Evolutionary conservation across 2,329 filamentous ascomycete species (phyloP), one percentile per base, ranked within the genome.

Genomic region (Colletotrichum magnum): DNA sequence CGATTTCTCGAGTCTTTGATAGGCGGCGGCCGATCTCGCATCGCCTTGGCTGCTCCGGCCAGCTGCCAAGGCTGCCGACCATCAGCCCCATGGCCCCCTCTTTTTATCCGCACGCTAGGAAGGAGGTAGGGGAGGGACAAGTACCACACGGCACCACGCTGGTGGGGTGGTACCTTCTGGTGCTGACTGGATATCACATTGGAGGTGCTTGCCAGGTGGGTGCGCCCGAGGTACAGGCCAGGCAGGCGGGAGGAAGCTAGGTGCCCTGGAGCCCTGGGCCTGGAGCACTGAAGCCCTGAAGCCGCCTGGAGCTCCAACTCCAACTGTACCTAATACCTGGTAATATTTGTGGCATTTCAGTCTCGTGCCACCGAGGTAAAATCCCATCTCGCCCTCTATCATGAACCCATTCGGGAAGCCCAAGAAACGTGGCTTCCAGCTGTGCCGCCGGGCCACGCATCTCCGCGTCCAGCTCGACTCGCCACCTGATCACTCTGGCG

Each of bases 21-120:
- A 45, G 36, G 41, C 10, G 62, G 36, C 18, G 36, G 48, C 28
- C 58, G 65, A 59, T 68, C 60, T 64, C 48, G 48, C 60, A 68
- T 68, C 61, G 47, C 32, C 58, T 60, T 60, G 47, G 58, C 58
- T 59, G 47, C 47, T 50, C 47, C 47, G 15, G 43, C 32, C 47
- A 58, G 21, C 18, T 65, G 54, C 65, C 65, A 64, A 59, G 65
- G n/a, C 9, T 16, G 21, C 21, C 21, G 21, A 24, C 58, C n/a
- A 47, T n/a, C 52, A 58, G 48, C 32, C 41, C 65, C 21, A 39
- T 58, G 43, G 51, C 13, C 66, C 48, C 66, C 56, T 54, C 51
- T 65, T 59, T 65, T 69, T 65, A 54, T 59, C 66, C 61, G 66
- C 41, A 65, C 50, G 51, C 66, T 68, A 68, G 60, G 43, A 5